A percentile compares a stretch with the other conserved stretches of the same genome.
Evolutionary conservation across 768 basidiomycete genomes (phyloP).

Genomic region (Amanita polypyramis): DNA sequence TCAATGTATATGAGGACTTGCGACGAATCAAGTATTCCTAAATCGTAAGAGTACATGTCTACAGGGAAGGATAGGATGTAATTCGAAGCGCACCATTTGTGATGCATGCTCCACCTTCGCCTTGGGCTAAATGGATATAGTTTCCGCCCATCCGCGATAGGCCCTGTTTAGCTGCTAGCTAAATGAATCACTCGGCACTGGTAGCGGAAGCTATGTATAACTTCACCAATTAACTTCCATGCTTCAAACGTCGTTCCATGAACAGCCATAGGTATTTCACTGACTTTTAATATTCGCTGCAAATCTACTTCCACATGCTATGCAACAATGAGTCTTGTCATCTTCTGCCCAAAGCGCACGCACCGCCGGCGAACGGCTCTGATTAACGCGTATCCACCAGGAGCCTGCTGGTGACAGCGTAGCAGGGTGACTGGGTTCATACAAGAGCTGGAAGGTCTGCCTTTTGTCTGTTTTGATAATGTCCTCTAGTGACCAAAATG

Average conservation of each 20-base stretch:
- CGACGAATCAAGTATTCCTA: slow-evolving; percentile 77
- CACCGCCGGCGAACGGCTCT: slow-evolving; percentile 82
- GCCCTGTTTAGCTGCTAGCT: slow-evolving; percentile 46
- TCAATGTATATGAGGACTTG: slow-evolving; percentile 78
- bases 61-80: not conserved
- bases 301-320: slow-evolving; percentile 66
- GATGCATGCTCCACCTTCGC: slow-evolving; percentile 47
- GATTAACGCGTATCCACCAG: slow-evolving; percentile 90
- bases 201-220: not conserved
- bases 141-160: slow-evolving; percentile 81
- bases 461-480: slow-evolving; percentile 64
- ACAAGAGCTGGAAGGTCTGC: slow-evolving; percentile 47
- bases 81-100: slow-evolving; percentile 54
- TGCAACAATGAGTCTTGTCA: not conserved
- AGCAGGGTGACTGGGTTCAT: slow-evolving; percentile 24
- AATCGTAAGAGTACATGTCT: not conserved
- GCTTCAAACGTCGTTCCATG: slow-evolving; percentile 68
- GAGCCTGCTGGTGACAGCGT: slow-evolving; percentile 20
- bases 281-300: slow-evolving; percentile 39
- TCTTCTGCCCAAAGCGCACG: slow-evolving; percentile 6
- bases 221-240: slow-evolving; percentile 63
- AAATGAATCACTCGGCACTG: not conserved
- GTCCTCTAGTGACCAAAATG: slow-evolving; percentile 40
- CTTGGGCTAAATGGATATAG: slow-evolving; percentile 89
- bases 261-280: slow-evolving; percentile 71